Evolutionary conservation across 371 early-diverging fungal species (phyloP).

Genomic region (Coemansia sp.): DNA sequence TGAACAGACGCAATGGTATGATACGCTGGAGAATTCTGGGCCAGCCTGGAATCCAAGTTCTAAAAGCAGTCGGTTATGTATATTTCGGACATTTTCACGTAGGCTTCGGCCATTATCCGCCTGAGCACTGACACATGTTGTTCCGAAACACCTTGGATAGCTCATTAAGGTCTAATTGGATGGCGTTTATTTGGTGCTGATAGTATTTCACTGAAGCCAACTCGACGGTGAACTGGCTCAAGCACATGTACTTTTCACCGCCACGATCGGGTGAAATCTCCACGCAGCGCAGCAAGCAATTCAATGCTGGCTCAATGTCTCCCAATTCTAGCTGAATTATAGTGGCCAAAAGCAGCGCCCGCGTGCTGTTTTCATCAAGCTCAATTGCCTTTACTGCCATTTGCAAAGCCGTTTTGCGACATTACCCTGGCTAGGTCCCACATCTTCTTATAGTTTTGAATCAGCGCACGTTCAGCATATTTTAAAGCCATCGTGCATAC

Average conservation of each 20-base stretch:
- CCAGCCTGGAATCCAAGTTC: constrained; percentile 66
- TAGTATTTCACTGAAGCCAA: constrained; percentile 76
- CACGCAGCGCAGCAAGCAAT: constrained; percentile 67
- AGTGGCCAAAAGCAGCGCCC: constrained; percentile 69
- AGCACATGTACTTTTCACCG: constrained; percentile 80
- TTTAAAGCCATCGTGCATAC: neutral
- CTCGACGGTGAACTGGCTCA: constrained; percentile 81
- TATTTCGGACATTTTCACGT: constrained; percentile 91
- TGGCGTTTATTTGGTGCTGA: constrained; percentile 72
- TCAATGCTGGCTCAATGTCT: constrained; percentile 64
- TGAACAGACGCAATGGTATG: constrained; percentile 88
- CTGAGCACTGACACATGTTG: constrained; percentile 54
- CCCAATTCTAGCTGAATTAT: constrained; percentile 74
- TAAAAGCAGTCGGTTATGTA: constrained; percentile 86
- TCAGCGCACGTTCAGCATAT: neutral
- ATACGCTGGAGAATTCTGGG: constrained; percentile 75
- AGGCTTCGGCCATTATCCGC: constrained; percentile 74
- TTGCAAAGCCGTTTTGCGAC: constrained; percentile 53
- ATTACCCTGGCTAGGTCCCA: constrained; percentile 15
- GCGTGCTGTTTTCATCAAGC: constrained; percentile 61
- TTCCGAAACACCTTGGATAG: constrained; percentile 23
- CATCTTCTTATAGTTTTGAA: neutral
- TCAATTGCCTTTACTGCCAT: constrained; percentile 71
- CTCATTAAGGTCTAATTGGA: constrained; percentile 57
- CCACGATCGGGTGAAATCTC: constrained; percentile 67